A percentile compares a stretch with the other conserved stretches of the same genome.
These are phyloP conservation scores for Aegilops sharonensis DNA, from an alignment of 176 grass and related monocot genomes.

Conservation along the genomic window DNA sequence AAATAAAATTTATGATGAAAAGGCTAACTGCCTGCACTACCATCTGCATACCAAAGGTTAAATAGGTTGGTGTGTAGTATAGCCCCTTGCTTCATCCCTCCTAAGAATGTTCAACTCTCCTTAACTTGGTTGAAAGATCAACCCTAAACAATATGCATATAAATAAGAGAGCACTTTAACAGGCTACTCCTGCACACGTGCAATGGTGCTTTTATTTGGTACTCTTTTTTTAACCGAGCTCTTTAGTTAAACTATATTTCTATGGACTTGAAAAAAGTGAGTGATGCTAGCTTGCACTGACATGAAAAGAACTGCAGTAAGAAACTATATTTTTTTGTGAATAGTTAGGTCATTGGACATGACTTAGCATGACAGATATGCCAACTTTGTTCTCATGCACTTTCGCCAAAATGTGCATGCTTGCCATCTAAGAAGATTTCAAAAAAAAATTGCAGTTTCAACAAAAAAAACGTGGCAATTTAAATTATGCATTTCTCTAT, in stretches of 20 bases:
- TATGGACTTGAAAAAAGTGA: neutral
- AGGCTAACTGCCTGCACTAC: neutral
- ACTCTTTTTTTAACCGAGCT: neutral
- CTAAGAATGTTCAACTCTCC: neutral
- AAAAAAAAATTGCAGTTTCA: too few relatives aligned
- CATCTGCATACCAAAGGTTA: neutral
- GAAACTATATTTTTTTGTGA: neutral
- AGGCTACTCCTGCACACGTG: neutral
- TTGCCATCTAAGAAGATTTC: neutral
- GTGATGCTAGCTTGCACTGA: neutral
- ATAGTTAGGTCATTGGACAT: neutral
- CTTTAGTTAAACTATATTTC: conserved; percentile 10
- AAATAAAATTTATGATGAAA: neutral
- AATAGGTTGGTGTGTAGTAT: neutral
- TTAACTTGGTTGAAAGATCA: neutral
- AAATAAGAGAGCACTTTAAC: neutral
- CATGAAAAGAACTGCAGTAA: neutral
- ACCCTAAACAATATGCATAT: neutral
- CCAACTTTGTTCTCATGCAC: neutral
- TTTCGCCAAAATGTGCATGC: neutral
- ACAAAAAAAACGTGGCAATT: too few relatives aligned
- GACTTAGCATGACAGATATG: neutral
- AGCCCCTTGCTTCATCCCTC: too few relatives aligned
- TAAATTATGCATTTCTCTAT: too few relatives aligned
- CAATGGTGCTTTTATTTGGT: neutral